Base-by-base conservation (phyloP, 352 stramenopile genomes). In the Globisporangium perplexum region DNA sequence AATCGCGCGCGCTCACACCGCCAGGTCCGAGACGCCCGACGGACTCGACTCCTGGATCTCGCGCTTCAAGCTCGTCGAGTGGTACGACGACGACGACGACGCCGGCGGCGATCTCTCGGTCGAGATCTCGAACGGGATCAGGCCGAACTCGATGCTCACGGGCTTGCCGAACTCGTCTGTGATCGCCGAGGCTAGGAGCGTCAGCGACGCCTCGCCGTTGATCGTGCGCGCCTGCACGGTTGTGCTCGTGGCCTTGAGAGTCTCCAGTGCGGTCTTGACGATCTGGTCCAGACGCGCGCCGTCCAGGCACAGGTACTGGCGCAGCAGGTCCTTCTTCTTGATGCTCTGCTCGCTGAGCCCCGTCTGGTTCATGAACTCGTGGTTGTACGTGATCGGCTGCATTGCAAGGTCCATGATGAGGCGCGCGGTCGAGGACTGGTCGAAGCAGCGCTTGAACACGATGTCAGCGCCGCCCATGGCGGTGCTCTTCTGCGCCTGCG, bases 401-500 rank as follows among this genome's bases (percentile, higher is more conserved):
- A 90, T 66, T 28, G 69, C 60, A 5, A 80, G 39, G 44, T 81
- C 73, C 1, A 83, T 60, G 7, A 90, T 57, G 10, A 90, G 41
- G 3, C 71, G 71, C 1, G 79, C 65, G 11, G 79, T 90, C 17
- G 71, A 76, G 22, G 72, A 83, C 62, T 83, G 71, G 46, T 83
- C 60, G 44, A 90, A 90, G 68, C 72, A 78, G n/a, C 69, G 65
- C 58, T 87, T 84, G 59, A 71, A 88, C 47, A 81, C 64, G 31
- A 50, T 24, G 43, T 84, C 69, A 49, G 59, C 66, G n/a, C 35
- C 56, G 49, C 41, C 54, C n/a, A n/a, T n/a, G 10, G 56, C 31
- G 44, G 24, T 61, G 60, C 49, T 63, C 60, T 39, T 69, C 54
- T 44, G 47, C 17, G 66, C 56, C 38, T 72, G 66, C 46, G 78